Evolutionary conservation across 768 basidiomycete genomes (phyloP), one percentile per base, ranked within the genome.

Genomic region (Collybia nuda): DNA sequence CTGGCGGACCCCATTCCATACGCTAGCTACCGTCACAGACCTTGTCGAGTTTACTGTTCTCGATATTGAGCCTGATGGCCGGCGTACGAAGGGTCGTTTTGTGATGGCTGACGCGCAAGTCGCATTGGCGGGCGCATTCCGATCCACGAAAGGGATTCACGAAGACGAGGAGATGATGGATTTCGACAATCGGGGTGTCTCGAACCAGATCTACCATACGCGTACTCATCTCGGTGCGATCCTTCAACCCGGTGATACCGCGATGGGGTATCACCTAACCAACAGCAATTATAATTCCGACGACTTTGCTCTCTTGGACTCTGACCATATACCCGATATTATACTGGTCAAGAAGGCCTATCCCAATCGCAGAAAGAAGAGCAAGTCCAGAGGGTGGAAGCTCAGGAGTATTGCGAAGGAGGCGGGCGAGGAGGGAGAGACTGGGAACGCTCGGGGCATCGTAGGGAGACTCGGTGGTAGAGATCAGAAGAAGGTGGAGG

Each of bases 291-390:
- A 87, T 79, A 99, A 98, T 76, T 91, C 88, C 51, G 85, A 89
- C 51, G 85, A 85, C 49, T 98, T 87, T 62, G 83, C 91, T 5
- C 68, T 76, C 23, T 74, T 97, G 19, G 76, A 80, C 1, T 53
- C 72, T 21, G 77, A 79, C 17, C 81, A 88, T 35, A 77, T 96
- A 47, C 97, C 96, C 2, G 94, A 98, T 60, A 84, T 97, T 55
- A 82, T 99, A 28, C 82, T 99, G 14, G 88, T 97, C 53, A 90
- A 91, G 75, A 98, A 99, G 77, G 80, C 91, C 42, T 98, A 98
- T 70, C 96, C 94, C 43, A 90, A 93, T 69, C 74, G 93, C 28
- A 70, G 95, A 51, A 97, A 96, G 79, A 98, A 97, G 81, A 84
- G 77, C 62, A 86, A 84, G 69, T 70, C 89, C 5, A 77, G 97